phyloP scores from a whole-genome alignment of 257 asterid species.

The Thymus mandschuricus region DNA sequence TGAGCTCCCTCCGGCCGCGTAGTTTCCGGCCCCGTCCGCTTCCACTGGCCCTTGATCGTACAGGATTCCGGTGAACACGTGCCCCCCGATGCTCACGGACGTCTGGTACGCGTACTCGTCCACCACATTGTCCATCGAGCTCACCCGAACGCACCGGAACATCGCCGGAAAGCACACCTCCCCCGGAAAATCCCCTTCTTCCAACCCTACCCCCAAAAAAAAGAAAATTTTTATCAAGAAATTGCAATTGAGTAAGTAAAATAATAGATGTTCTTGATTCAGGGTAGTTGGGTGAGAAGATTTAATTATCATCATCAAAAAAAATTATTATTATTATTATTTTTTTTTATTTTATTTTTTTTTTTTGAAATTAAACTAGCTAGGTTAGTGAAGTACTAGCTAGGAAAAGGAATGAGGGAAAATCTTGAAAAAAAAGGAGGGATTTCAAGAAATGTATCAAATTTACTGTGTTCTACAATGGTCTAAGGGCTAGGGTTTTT shows the following conservation, averaged over 20 bases:
- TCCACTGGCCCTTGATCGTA: slow-evolving; percentile 68
- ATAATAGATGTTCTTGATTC: neutral
- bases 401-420: neutral
- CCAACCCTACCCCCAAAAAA: slow-evolving; percentile 38
- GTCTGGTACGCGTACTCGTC: slow-evolving; percentile 82
- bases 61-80: slow-evolving; percentile 70
- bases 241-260: neutral
- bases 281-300: slow-evolving; percentile 5
- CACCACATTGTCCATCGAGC: slow-evolving; percentile 68
- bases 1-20: slow-evolving; percentile 47
- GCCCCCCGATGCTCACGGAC: slow-evolving; percentile 75
- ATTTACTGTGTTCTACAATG: slow-evolving; percentile 12
- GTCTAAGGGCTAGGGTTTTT: slow-evolving; percentile 41
- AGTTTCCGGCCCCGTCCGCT: slow-evolving; percentile 40
- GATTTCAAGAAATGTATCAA: neutral
- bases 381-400: neutral
- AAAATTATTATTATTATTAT: neutral
- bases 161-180: slow-evolving; percentile 71
- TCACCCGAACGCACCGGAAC: slow-evolving; percentile 71
- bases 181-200: slow-evolving; percentile 61
- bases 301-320: slow-evolving; percentile 15
- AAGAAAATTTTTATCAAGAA: neutral
- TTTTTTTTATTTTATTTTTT: too few species aligned
- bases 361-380: too few species aligned
- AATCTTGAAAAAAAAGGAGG: neutral